A percentile compares a stretch with the other conserved stretches of the same genome.
phyloP scores from a whole-genome alignment of 2,329 filamentous ascomycete genomes.

The Didymella pinodella region DNA sequence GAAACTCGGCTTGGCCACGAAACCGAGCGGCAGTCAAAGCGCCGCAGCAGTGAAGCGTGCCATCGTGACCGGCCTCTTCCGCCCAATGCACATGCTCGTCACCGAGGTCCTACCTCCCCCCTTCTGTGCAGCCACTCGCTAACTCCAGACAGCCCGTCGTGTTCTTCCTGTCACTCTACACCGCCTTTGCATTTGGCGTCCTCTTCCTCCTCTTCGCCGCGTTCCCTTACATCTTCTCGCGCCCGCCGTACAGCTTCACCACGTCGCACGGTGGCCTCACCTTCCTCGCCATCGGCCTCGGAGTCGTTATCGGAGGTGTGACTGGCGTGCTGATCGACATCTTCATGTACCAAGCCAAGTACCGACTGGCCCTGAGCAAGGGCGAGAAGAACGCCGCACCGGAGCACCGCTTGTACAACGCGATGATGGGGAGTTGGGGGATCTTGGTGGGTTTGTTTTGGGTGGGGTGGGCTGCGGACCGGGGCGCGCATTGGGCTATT shows the following conservation, averaged over 20 bases:
- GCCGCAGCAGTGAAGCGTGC: slow-evolving; percentile 30
- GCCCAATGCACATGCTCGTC: slow-evolving; percentile 59
- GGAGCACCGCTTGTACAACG: slow-evolving; percentile 66
- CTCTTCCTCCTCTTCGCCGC: slow-evolving; percentile 50
- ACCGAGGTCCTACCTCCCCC: slow-evolving; percentile 33
- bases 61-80: slow-evolving; percentile 55
- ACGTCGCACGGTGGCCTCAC: slow-evolving; percentile 42
- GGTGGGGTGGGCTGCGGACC: slow-evolving; percentile 65
- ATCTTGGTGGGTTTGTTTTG: slow-evolving; percentile 65
- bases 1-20: slow-evolving; percentile 37
- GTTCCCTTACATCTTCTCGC: slow-evolving; percentile 46
- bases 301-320: slow-evolving; percentile 36
- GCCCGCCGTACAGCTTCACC: slow-evolving; percentile 41
- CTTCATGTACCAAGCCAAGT: slow-evolving; percentile 47
- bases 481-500: slow-evolving; percentile 59
- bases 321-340: slow-evolving; percentile 49
- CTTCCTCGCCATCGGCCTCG: slow-evolving; percentile 47
- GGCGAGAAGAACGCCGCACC: slow-evolving; percentile 54
- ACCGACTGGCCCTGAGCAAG: slow-evolving; percentile 36
- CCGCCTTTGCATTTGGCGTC: slow-evolving; percentile 46
- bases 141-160: slow-evolving; percentile 39
- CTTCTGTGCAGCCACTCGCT: not conserved
- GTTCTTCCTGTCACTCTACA: slow-evolving; percentile 47
- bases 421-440: slow-evolving; percentile 65
- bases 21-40: slow-evolving; percentile 7